phyloP scores from a whole-genome alignment of 768 basidiomycete genomes.

The Tubosaeta sp. region DNA sequence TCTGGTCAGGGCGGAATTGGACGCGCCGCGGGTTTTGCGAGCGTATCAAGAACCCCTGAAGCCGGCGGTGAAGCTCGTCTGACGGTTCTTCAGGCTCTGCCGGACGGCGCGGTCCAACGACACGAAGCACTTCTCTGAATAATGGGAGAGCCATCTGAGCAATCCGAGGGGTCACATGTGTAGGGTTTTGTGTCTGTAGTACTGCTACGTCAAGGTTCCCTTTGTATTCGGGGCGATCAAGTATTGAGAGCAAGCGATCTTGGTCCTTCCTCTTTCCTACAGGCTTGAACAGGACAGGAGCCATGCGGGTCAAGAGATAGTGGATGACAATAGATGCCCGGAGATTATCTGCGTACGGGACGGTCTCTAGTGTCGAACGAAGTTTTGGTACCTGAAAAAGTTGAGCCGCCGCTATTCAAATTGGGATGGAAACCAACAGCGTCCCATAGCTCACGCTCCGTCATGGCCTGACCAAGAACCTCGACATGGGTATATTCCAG shows the following conservation, averaged over 20 bases:
- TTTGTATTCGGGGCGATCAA: conserved; percentile 5
- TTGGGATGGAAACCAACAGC: conserved; percentile 11
- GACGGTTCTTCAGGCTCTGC: conserved; percentile 10
- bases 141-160: conserved; percentile 45
- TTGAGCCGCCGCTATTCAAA: not conserved
- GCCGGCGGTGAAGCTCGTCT: conserved; percentile 12
- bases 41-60: conserved; percentile 21
- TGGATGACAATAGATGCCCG: conserved; percentile 18
- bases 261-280: conserved; percentile 1
- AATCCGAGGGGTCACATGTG: conserved; percentile 62
- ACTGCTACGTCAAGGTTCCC: conserved; percentile 55
- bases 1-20: conserved; percentile 29
- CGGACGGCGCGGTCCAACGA: conserved; percentile 45
- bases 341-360: conserved; percentile 18
- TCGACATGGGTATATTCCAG: conserved; percentile 21
- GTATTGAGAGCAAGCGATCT: not conserved
- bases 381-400: conserved; percentile 19
- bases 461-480: conserved; percentile 16
- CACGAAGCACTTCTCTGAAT: conserved; percentile 50
- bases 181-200: conserved; percentile 51
- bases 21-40: conserved; percentile 9
- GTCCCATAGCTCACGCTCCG: conserved; percentile 27
- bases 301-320: conserved; percentile 11
- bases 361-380: conserved; percentile 17
- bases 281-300: conserved; percentile 13